A percentile compares a stretch with the other conserved stretches of the same genome.
These are phyloP conservation scores for Agaricus sinodeliciosus DNA, from an alignment of 768 basidiomycete genomes.

Conservation along the genomic window DNA sequence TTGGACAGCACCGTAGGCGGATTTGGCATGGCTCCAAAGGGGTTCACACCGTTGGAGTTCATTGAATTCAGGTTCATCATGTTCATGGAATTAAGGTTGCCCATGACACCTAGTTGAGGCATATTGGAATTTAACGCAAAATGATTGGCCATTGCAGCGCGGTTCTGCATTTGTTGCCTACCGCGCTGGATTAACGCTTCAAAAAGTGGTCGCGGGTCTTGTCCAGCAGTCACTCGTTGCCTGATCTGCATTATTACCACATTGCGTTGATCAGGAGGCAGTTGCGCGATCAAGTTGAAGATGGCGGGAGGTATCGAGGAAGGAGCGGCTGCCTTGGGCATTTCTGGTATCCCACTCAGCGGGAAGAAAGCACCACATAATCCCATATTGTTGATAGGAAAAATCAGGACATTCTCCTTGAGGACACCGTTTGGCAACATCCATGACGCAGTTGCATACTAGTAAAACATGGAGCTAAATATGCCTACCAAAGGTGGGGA, in stretches of 20 bases:
- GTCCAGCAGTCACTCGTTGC: constrained; percentile 7
- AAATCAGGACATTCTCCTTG: constrained; percentile 43
- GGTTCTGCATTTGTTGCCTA: constrained; percentile 16
- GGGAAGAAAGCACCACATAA: constrained; percentile 48
- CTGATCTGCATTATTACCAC: constrained; percentile 15
- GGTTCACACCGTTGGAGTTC: not conserved
- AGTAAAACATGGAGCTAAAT: not conserved
- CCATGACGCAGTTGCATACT: constrained; percentile 54
- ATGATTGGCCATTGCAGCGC: constrained; percentile 7
- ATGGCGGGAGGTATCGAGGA: constrained; percentile 13
- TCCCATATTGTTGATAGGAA: constrained; percentile 24
- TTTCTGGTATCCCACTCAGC: constrained; percentile 43
- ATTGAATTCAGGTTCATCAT: constrained; percentile 12
- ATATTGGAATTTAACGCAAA: constrained; percentile 1
- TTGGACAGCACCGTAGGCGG: constrained; percentile 5
- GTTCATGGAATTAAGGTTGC: constrained; percentile 1
- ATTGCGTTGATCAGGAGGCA: constrained; percentile 21
- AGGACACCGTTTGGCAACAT: constrained; percentile 31
- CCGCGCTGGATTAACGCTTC: constrained; percentile 15
- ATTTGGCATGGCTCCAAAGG: constrained; percentile 2
- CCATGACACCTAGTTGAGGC: not conserved
- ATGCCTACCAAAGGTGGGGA: not conserved
- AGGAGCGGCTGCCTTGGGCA: constrained; percentile 25
- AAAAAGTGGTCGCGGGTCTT: constrained; percentile 6
- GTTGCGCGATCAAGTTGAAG: constrained; percentile 16